Conservation (phyloP, 2,329 filamentous ascomycete genomes). For the Penicillium sp. region DNA sequence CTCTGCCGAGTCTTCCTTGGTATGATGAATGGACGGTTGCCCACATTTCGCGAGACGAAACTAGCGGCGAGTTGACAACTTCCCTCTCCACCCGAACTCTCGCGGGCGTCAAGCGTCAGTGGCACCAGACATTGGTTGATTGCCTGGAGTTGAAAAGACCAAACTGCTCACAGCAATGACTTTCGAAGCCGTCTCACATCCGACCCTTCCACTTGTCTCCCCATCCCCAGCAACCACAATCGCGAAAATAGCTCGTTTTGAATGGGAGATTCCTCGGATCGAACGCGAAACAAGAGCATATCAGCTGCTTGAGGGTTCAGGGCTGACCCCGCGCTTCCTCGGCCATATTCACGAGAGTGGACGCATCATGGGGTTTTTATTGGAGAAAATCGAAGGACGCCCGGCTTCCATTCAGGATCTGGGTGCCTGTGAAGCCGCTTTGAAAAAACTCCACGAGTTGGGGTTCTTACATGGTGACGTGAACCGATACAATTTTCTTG, state of each 20-base stretch:
- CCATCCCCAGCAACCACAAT: slow-evolving; percentile 10
- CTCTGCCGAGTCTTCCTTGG: slow-evolving; percentile 6
- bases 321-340: slow-evolving; percentile 3
- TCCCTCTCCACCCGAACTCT: slow-evolving; percentile 24
- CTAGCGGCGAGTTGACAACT: slow-evolving; percentile 27
- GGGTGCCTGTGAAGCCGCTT: not conserved
- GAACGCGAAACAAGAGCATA: not conserved
- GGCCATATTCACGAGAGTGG: slow-evolving; percentile 8
- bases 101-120: slow-evolving; percentile 25
- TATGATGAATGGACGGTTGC: slow-evolving; percentile 6
- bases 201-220: slow-evolving; percentile 14
- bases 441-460: slow-evolving; percentile 5
- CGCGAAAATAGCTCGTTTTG: not conserved
- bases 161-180: slow-evolving; percentile 26
- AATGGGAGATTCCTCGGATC: not conserved
- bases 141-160: slow-evolving; percentile 28
- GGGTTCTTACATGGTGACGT: slow-evolving; percentile 8
- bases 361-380: slow-evolving; percentile 6
- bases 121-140: slow-evolving; percentile 26
- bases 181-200: slow-evolving; percentile 26
- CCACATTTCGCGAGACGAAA: slow-evolving; percentile 7
- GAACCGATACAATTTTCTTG: slow-evolving; percentile 10
- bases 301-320: not conserved
- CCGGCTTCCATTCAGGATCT: slow-evolving; percentile 5
- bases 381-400: slow-evolving; percentile 5